Evolutionary conservation across 1,284 basidiomycete species (phyloP).

Genomic region (Cryptococcus deneoformans): DNA sequence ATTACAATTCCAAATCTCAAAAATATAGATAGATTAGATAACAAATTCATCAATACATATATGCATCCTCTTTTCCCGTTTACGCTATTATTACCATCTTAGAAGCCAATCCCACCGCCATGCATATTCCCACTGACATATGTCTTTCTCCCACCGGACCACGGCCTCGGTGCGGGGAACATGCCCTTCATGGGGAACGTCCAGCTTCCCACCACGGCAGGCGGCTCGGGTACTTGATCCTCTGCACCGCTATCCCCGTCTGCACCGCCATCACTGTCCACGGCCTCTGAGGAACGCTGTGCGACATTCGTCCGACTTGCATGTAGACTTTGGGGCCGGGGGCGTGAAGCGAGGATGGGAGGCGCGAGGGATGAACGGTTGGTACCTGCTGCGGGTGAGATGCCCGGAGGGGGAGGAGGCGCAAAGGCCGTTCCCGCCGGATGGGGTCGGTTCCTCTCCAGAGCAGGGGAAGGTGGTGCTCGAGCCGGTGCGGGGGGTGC

Average conservation of each 20-base stretch:
- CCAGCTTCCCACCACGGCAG: slow-evolving; percentile 44
- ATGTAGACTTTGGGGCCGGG: slow-evolving; percentile 9
- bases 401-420: slow-evolving; percentile 13
- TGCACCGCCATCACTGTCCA: slow-evolving; percentile 7
- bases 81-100: not conserved
- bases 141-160: slow-evolving; percentile 37
- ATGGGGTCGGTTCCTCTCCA: slow-evolving; percentile 16
- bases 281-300: slow-evolving; percentile 3
- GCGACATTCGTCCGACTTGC: not conserved
- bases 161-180: slow-evolving; percentile 49
- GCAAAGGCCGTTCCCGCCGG: slow-evolving; percentile 29
- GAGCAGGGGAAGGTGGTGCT: slow-evolving; percentile 14
- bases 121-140: slow-evolving; percentile 40
- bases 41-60: too few species aligned
- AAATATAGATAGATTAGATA: slow-evolving; percentile 7
- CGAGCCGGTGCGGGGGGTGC: slow-evolving; percentile 6
- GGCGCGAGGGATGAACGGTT: slow-evolving; percentile 15
- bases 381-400: slow-evolving; percentile 17
- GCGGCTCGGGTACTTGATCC: slow-evolving; percentile 33
- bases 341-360: slow-evolving; percentile 24
- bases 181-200: slow-evolving; percentile 50
- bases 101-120: slow-evolving; percentile 40
- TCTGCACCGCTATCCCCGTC: not conserved
- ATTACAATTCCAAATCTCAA: too few species aligned
- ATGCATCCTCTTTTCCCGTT: not conserved